These are phyloP conservation scores for Fagopyrum tataricum DNA, from an alignment of 148 eudicot genomes.

Conservation along the genomic window DNA sequence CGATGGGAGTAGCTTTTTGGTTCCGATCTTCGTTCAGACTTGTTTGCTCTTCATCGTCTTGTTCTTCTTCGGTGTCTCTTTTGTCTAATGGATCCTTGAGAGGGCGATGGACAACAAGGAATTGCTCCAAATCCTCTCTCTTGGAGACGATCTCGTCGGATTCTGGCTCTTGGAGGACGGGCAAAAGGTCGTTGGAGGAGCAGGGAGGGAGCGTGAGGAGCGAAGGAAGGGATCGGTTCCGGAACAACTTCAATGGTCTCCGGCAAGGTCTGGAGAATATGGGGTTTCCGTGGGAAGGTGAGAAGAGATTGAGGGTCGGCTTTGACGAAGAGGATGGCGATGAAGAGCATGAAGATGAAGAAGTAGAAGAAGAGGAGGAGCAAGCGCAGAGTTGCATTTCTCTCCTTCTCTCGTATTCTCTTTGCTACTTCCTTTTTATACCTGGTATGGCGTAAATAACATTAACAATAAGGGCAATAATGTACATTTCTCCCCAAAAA, in stretches of 20 bases:
- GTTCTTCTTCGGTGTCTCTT: slow-evolving; percentile 15
- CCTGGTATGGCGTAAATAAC: too few species aligned
- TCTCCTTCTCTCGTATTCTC: slow-evolving; percentile 1
- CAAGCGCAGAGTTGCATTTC: slow-evolving; percentile 51
- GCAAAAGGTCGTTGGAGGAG: slow-evolving; percentile 34
- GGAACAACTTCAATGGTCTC: slow-evolving; percentile 30
- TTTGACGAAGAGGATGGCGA: slow-evolving; percentile 25
- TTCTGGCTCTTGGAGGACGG: slow-evolving; percentile 34
- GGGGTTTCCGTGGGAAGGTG: slow-evolving; percentile 28
- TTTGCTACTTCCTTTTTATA: slow-evolving; percentile 2
- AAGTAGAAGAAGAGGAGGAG: slow-evolving; percentile 25
- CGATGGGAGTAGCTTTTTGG: slow-evolving; percentile 32
- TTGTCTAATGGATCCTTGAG: slow-evolving; percentile 30
- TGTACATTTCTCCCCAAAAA: too few species aligned
- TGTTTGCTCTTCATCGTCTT: slow-evolving; percentile 8
- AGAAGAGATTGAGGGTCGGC: slow-evolving; percentile 30
- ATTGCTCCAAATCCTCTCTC: slow-evolving; percentile 40
- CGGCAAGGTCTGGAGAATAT: slow-evolving; percentile 33
- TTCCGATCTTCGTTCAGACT: slow-evolving; percentile 8
- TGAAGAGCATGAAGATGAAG: slow-evolving; percentile 24
- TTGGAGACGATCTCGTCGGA: slow-evolving; percentile 22
- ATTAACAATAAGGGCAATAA: too few species aligned
- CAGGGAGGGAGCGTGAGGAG: slow-evolving; percentile 26
- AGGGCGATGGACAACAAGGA: slow-evolving; percentile 63
- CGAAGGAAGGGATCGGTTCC: slow-evolving; percentile 28